These are phyloP conservation scores for Avena eriantha DNA, from an alignment of 176 grass and related monocot genomes.

Conservation along the genomic window DNA sequence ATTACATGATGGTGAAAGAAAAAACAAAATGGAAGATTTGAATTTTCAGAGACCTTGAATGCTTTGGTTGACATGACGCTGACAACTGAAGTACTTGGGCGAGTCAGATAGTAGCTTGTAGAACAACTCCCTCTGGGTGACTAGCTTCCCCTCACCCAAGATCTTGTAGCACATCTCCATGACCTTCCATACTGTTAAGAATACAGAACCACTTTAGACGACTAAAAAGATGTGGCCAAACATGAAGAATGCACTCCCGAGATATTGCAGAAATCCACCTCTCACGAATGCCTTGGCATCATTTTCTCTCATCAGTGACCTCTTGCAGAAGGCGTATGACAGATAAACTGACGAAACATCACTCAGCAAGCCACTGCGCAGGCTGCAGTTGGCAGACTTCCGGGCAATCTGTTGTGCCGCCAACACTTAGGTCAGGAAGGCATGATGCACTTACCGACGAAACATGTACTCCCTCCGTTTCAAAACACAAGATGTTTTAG, in stretches of 20 bases:
- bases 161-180: constrained; percentile 87
- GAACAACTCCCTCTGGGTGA: constrained; percentile 79
- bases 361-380: constrained; percentile 62
- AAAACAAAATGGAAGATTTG: background rate
- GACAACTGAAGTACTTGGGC: constrained; percentile 75
- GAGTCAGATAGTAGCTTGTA: constrained; percentile 84
- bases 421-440: constrained; percentile 15
- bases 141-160: constrained; percentile 75
- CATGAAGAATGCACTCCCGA: background rate
- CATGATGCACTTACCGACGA: background rate
- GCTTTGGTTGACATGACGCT: constrained; percentile 65
- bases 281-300: constrained; percentile 71
- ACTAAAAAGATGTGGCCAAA: background rate
- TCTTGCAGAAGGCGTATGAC: constrained; percentile 68
- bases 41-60: constrained; percentile 63
- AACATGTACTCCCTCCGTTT: background rate
- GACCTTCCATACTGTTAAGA: constrained; percentile 83
- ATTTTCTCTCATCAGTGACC: constrained; percentile 74
- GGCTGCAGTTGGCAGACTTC: constrained; percentile 60
- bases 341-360: constrained; percentile 77
- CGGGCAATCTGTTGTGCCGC: constrained; percentile 55
- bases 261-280: constrained; percentile 37
- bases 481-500: too few species aligned
- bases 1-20: background rate
- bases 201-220: background rate